phyloP scores from a whole-genome alignment of 306 rosid species.

The Delonix regia region DNA sequence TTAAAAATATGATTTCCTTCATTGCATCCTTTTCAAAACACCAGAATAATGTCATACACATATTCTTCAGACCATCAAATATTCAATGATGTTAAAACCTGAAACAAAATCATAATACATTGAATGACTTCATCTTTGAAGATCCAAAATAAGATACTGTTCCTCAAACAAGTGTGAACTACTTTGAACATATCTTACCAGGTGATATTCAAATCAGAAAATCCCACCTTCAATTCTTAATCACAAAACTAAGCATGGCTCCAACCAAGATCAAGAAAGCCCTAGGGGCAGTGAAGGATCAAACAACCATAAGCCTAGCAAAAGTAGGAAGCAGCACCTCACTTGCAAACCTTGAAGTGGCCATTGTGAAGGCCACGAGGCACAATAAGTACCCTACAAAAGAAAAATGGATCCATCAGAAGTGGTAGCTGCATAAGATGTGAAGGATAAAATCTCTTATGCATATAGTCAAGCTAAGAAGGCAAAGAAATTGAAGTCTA shows the following conservation, averaged over 20 bases:
- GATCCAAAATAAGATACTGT: not conserved
- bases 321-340: slow-evolving; percentile 89
- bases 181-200: slow-evolving; percentile 9
- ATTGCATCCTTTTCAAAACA: no score
- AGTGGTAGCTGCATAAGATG: no score
- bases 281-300: slow-evolving; percentile 91
- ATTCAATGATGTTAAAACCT: no score
- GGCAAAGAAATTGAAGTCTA: no score
- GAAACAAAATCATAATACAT: no score
- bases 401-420: no score
- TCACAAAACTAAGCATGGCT: slow-evolving; percentile 44
- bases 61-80: no score
- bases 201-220: slow-evolving; percentile 22
- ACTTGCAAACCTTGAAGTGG: slow-evolving; percentile 82
- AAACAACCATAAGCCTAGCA: slow-evolving; percentile 89
- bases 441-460: no score
- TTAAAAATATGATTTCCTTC: no score
- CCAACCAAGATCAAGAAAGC: slow-evolving; percentile 78
- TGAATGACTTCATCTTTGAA: no score
- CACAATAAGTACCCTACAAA: slow-evolving; percentile 87
- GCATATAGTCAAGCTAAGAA: no score
- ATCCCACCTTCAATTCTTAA: not conserved
- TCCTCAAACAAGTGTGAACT: not conserved
- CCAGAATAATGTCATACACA: no score
- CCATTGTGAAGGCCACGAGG: slow-evolving; percentile 88